Base-by-base conservation (phyloP, 306 rosid genomes). In the Lathyrus tuberosus region DNA sequence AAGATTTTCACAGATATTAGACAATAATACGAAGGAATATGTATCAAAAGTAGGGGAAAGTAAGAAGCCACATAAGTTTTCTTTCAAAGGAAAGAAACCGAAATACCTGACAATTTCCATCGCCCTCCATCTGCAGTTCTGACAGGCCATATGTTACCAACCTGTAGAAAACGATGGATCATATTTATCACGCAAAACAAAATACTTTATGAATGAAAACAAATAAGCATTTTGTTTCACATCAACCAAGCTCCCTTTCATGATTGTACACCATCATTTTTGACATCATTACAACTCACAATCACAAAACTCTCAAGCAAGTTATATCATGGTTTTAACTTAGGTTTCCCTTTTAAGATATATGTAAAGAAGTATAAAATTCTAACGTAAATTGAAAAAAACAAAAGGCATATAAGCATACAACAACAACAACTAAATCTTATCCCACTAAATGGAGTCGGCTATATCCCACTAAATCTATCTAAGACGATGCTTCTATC, bases 51-150 rank as follows among this genome's bases (percentile, higher is more conserved):
- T 62, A 31, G 12, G 26, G 14, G 58, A 67, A 62, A 38, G 38
- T 58, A 84, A 73, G 51, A 14, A 59, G 48, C 37, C 51, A 58
- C 35, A 14, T 28, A 66, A 54, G 17, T 31, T 31, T 67, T 73
- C 42, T 60, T 26, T 30, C 3, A 5, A 28, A 10, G 10, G 5
- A 20, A 53, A 68, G 40, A 52, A 61, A 7, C 58, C 16, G 0
- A 47, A 75, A 65, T 72, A 95, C 99, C 99, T 95, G 99, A 69
- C 99, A 95, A 84, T 95, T 95, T 74, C 99, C 99, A 76, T 95
- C 99, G 72, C 99, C 99, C 86, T 95, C 95, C 78, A 95, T 95
- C 76, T 86, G 99, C 49, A 91, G 85, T 77, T 89, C 99, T 31
- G 87, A 83, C 74, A 95, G 82, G 73, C 88, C 91, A 83, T 95